Evolutionary conservation across 176 grass and related monocot genomes (phyloP).

Genomic region (Zea mays): Zm-B73-REFERENCE-NAM-5.0 NC_050097.1:200482501-200483000

Average conservation of each 20-base stretch:
- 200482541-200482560: conserved; percentile 99
- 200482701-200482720: conserved; percentile 93
- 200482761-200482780: conserved; percentile 40
- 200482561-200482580: conserved; percentile 98
- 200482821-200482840: conserved; percentile 23
- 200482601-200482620: conserved; percentile 99
- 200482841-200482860: conserved; percentile 9
- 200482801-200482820: background rate
- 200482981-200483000: background rate
- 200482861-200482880: background rate
- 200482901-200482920: conserved; percentile 30
- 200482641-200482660: conserved; percentile 92
- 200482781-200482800: conserved; percentile 40
- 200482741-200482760: conserved; percentile 62
- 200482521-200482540: conserved; percentile 91
- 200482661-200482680: conserved; percentile 99
- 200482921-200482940: conserved; percentile 30
- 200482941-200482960: conserved; percentile 9
- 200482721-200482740: conserved; percentile 86
- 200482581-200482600: conserved; percentile 98
- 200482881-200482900: conserved; percentile 23
- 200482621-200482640: conserved; percentile 76
- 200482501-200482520: conserved; percentile 82
- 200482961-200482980: background rate
- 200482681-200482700: conserved; percentile 99